phyloP scores from a whole-genome alignment of 2,329 filamentous ascomycete species.

The Dactylellina drechsleri region DNA sequence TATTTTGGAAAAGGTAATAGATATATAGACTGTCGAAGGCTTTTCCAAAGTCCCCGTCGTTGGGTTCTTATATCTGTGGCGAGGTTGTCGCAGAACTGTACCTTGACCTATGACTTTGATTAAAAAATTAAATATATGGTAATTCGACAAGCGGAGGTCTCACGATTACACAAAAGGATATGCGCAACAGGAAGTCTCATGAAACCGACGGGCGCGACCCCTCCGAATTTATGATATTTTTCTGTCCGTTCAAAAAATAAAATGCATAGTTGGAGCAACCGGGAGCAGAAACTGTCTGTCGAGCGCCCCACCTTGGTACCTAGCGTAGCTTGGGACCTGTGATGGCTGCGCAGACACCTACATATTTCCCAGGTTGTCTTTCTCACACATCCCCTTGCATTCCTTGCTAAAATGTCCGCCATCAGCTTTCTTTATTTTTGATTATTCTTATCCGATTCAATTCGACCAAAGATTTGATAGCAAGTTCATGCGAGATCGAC shows the following conservation, averaged over 20 bases:
- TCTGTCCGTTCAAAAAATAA: constrained; percentile 23
- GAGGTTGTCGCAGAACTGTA: background rate
- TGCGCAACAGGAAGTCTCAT: constrained; percentile 28
- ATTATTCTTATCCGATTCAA: constrained; percentile 12
- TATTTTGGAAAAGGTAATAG: background rate
- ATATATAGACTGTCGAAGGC: background rate
- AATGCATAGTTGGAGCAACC: constrained; percentile 40
- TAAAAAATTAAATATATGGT: background rate
- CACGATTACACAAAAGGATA: constrained; percentile 16
- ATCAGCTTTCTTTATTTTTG: constrained; percentile 33
- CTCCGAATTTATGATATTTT: constrained; percentile 54
- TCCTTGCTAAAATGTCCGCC: constrained; percentile 33
- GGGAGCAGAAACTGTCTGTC: constrained; percentile 40
- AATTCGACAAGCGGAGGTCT: background rate
- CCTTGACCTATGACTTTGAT: background rate
- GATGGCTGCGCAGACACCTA: constrained; percentile 45
- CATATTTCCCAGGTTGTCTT: constrained; percentile 50
- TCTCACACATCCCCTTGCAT: constrained; percentile 48
- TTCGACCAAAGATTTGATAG: constrained; percentile 28
- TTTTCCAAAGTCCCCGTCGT: constrained; percentile 2
- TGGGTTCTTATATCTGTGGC: constrained; percentile 6
- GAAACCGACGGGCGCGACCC: constrained; percentile 44
- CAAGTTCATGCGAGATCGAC: constrained; percentile 50
- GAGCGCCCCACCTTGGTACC: constrained; percentile 38
- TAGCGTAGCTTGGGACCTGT: constrained; percentile 3